phyloP scores from a whole-genome alignment of 2,329 filamentous ascomycete genomes.

The Penicillium sp. region DNA sequence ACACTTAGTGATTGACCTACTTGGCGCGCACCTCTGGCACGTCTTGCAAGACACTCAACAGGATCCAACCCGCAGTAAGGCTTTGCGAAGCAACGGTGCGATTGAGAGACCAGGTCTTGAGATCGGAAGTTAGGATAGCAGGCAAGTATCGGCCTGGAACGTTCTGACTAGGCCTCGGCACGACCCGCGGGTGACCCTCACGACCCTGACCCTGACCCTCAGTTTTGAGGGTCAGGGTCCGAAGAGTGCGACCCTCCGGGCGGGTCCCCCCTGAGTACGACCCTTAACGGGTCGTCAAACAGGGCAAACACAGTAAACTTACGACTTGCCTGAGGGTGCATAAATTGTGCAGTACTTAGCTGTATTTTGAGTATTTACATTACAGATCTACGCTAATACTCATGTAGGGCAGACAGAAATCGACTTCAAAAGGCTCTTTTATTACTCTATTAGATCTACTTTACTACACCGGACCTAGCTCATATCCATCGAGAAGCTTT shows the following conservation, averaged over 20 bases:
- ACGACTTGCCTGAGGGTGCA: background rate
- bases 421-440: background rate
- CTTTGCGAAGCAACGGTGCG: no score
- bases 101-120: no score
- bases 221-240: background rate
- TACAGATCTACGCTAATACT: background rate
- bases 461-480: background rate
- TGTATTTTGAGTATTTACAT: background rate
- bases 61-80: no score
- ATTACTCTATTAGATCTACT: background rate
- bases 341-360: background rate
- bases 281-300: background rate
- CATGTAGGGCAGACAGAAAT: background rate
- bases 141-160: no score
- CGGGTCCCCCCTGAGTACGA: background rate
- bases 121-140: no score
- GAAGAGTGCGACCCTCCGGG: background rate
- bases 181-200: conserved; percentile 1
- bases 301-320: background rate
- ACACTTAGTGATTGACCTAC: no score
- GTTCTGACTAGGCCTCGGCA: conserved; percentile 4
- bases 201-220: conserved; percentile 1
- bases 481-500: background rate
- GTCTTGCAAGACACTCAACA: no score
- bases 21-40: no score